Conservation (phyloP, 2,329 filamentous ascomycete species). For the Talaromyces sp. region DNA sequence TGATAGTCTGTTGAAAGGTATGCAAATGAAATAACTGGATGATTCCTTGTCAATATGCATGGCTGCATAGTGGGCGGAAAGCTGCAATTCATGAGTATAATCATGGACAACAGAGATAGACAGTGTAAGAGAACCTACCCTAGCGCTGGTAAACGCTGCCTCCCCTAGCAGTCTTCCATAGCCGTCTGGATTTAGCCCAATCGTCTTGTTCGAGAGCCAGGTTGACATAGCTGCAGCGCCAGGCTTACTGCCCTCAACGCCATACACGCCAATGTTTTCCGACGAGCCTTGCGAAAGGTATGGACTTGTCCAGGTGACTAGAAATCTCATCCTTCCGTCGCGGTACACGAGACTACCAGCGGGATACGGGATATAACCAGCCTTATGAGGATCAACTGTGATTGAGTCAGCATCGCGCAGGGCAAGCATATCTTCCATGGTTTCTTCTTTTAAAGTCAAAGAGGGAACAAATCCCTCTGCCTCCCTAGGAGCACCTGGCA, state of each 20-base stretch:
- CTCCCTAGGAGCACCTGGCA: neutral
- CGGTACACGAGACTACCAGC: constrained; percentile 41
- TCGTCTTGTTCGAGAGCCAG: constrained; percentile 41
- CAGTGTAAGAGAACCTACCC: constrained; percentile 20
- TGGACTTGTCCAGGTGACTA: constrained; percentile 42
- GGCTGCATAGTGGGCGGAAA: neutral
- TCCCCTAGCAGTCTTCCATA: constrained; percentile 41
- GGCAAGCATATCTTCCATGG: constrained; percentile 33
- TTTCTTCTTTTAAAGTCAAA: neutral
- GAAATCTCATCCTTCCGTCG: constrained; percentile 38
- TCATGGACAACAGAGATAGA: neutral
- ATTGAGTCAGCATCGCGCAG: constrained; percentile 39
- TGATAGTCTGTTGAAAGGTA: neutral
- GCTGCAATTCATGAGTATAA: neutral
- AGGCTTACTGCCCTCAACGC: constrained; percentile 45
- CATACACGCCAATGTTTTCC: constrained; percentile 39
- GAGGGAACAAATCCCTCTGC: neutral
- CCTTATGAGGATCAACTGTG: constrained; percentile 46
- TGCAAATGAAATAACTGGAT: neutral
- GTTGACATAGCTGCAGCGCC: constrained; percentile 42
- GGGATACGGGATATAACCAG: constrained; percentile 44
- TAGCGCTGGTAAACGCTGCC: constrained; percentile 39
- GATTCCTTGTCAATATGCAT: neutral
- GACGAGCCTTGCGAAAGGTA: constrained; percentile 35
- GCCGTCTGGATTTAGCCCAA: constrained; percentile 36